Percentiles rank a stretch among this genome's conserved stretches.
Evolutionary conservation across 23 red algal genomes (phyloP).

Genomic region (Chondrus crispus): DNA sequence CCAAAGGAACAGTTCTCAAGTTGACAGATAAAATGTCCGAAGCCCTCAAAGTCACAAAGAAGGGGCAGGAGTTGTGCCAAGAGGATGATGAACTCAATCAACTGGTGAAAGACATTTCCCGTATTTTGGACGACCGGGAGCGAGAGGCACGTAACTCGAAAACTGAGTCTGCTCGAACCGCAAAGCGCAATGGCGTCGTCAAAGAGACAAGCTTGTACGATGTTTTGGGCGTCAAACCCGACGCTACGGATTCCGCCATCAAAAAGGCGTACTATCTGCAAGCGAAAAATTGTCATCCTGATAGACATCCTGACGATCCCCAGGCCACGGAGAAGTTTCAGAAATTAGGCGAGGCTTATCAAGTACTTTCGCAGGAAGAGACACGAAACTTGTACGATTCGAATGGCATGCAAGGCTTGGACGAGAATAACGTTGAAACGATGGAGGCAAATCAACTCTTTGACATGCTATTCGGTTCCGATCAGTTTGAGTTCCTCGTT

Average conservation of each 20-base stretch:
- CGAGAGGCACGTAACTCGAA: conserved; percentile 17
- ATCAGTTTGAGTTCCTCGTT: conserved; percentile 79
- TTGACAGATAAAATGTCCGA: conserved; percentile 54
- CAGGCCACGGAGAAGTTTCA: conserved; percentile 91
- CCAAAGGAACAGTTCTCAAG: conserved; percentile 55
- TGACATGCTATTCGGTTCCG: conserved; percentile 82
- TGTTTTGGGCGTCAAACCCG: conserved; percentile 77
- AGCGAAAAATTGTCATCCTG: conserved; percentile 85
- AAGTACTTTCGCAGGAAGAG: conserved; percentile 68
- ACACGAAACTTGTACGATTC: conserved; percentile 56
- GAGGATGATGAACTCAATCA: conserved; percentile 57
- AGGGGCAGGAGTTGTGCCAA: conserved; percentile 53
- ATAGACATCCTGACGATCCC: conserved; percentile 72
- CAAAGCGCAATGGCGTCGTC: conserved; percentile 23
- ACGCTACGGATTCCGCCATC: conserved; percentile 79
- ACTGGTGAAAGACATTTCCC: conserved; percentile 18
- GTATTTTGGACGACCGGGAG: conserved; percentile 27
- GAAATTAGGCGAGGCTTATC: conserved; percentile 88
- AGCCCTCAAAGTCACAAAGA: conserved; percentile 41
- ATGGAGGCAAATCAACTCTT: conserved; percentile 73
- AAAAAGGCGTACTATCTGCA: conserved; percentile 94
- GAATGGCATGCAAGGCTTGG: conserved; percentile 55
- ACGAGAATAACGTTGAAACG: conserved; percentile 54
- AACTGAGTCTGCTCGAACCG: background rate
- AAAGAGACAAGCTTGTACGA: conserved; percentile 83